Conservation (phyloP, 768 basidiomycete species). For the Boletus reticulatus region DNA sequence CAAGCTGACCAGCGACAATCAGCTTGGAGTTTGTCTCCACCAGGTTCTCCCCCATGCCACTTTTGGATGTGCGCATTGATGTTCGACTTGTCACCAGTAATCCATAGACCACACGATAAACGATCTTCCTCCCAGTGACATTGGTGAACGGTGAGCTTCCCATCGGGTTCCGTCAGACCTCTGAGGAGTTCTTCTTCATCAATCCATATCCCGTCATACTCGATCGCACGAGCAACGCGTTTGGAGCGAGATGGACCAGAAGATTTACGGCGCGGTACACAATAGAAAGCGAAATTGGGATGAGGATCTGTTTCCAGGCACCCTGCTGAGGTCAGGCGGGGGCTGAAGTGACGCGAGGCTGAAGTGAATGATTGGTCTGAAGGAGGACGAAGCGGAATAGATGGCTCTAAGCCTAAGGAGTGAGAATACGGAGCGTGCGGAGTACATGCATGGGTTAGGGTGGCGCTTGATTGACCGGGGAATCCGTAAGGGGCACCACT, state of each 20-base stretch:
- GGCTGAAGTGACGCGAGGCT: background rate
- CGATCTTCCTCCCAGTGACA: too few relatives aligned
- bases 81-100: too few relatives aligned
- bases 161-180: too few relatives aligned
- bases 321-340: background rate
- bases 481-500: background rate
- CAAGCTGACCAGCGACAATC: constrained; percentile 17
- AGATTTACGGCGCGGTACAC: background rate
- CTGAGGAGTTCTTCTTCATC: too few relatives aligned
- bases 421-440: too few relatives aligned
- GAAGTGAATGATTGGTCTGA: background rate
- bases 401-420: background rate
- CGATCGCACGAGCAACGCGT: too few relatives aligned
- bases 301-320: too few relatives aligned
- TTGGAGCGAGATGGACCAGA: too few relatives aligned
- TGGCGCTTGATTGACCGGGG: background rate
- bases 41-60: constrained; percentile 14
- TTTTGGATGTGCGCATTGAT: constrained; percentile 14
- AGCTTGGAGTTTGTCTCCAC: constrained; percentile 6
- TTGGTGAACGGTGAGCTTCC: too few relatives aligned
- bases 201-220: too few relatives aligned
- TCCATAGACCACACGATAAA: too few relatives aligned
- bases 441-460: background rate
- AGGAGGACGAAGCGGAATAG: too few relatives aligned
- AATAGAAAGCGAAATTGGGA: background rate